These are phyloP conservation scores for Corylus americana DNA, from an alignment of 306 rosid species.

Conservation along the genomic window DNA sequence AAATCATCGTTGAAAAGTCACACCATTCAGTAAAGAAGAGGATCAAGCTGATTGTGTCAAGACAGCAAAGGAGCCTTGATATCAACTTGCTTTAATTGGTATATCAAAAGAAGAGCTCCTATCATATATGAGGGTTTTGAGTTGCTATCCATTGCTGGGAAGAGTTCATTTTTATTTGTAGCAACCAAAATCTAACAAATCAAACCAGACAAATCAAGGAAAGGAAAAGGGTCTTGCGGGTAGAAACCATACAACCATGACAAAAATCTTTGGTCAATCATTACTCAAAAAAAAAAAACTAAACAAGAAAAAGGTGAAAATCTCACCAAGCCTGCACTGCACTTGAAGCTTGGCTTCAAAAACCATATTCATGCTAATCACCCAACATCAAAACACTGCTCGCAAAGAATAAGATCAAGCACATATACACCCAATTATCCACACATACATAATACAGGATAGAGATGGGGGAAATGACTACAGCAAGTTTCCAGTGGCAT, in stretches of 20 bases:
- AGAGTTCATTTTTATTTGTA: slow-evolving; percentile 6
- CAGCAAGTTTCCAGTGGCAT: background rate
- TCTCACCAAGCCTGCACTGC: background rate
- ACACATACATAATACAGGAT: background rate
- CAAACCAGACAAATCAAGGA: background rate
- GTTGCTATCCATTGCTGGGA: background rate
- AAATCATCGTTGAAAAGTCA: background rate
- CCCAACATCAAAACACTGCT: too few species aligned
- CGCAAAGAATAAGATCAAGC: background rate
- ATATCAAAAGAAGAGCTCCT: background rate
- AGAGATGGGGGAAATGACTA: background rate
- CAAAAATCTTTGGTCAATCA: background rate
- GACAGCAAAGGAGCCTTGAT: background rate
- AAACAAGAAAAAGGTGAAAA: background rate
- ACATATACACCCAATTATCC: background rate
- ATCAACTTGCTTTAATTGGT: background rate
- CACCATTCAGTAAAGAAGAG: background rate
- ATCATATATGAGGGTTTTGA: background rate
- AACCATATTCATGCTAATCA: too few species aligned
- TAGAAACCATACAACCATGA: background rate
- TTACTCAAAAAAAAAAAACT: background rate
- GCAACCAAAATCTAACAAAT: background rate
- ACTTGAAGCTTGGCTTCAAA: background rate
- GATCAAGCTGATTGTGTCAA: background rate
- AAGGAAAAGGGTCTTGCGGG: background rate